Percentiles rank a stretch among this genome's conserved stretches.
phyloP scores from a whole-genome alignment of 345 rosid species.

The Pugionium cornutum region DNA sequence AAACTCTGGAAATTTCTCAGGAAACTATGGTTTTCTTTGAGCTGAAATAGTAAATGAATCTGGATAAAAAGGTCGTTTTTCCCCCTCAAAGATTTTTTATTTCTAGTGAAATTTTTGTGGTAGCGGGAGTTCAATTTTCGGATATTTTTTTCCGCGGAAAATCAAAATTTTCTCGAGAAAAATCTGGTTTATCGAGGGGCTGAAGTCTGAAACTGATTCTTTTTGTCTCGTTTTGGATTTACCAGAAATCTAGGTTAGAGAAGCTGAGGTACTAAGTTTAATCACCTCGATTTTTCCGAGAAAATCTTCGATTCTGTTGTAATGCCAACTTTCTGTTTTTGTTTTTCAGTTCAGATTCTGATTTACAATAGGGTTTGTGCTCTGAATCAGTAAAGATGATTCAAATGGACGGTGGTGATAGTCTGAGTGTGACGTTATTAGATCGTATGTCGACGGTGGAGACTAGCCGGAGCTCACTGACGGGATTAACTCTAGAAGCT shows the following conservation, averaged over 20 bases:
- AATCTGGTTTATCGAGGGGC: not conserved
- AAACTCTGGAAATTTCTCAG: slow-evolving; percentile 3
- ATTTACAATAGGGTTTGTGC: no score
- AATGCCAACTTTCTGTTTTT: not conserved
- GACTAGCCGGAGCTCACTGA: slow-evolving; percentile 33
- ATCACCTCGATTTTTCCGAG: slow-evolving; percentile 2
- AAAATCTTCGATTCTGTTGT: slow-evolving; percentile 8
- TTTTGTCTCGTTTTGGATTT: not conserved
- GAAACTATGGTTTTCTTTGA: slow-evolving; percentile 19
- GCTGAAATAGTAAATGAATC: slow-evolving; percentile 1
- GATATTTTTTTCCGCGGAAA: not conserved
- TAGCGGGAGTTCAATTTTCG: not conserved
- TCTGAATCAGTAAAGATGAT: slow-evolving; percentile 24
- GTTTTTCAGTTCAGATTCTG: slow-evolving; percentile 9
- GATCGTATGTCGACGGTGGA: slow-evolving; percentile 55
- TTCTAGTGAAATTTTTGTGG: no score
- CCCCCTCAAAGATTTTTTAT: not conserved
- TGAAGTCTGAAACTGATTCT: not conserved
- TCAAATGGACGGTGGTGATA: slow-evolving; percentile 41
- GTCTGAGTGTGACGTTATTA: slow-evolving; percentile 35
- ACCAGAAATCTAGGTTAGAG: slow-evolving; percentile 21
- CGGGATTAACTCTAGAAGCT: slow-evolving; percentile 43
- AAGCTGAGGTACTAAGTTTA: slow-evolving; percentile 23
- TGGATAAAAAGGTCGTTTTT: not conserved
- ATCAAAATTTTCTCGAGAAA: not conserved